phyloP scores from a whole-genome alignment of 179 eudicot genomes.

The Patellifolia procumbens region DNA sequence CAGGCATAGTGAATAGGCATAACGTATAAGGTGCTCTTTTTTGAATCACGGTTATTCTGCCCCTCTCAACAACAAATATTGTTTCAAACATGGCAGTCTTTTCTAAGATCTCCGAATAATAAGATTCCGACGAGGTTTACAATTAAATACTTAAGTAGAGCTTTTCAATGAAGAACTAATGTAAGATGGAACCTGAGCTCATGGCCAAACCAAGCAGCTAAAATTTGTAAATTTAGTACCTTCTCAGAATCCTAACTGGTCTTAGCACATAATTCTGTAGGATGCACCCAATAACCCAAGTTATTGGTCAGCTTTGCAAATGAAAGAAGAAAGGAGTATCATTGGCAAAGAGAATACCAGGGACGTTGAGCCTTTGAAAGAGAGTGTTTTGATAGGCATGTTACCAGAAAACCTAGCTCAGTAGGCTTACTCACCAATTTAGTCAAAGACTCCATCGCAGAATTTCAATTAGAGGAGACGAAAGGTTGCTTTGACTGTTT shows the following conservation, averaged over 20 bases:
- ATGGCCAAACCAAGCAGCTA: not conserved
- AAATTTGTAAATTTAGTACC: not conserved
- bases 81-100: no score
- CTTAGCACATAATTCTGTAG: not conserved
- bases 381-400: not conserved
- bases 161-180: not conserved
- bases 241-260: not conserved
- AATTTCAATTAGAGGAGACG: not conserved
- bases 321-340: no score
- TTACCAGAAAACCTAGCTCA: not conserved
- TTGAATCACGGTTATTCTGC: no score
- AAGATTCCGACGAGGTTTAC: not conserved
- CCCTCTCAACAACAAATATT: no score
- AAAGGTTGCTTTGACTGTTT: not conserved
- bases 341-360: no score
- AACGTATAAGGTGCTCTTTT: no score
- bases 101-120: not conserved
- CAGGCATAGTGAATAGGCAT: no score
- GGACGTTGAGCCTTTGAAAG: not conserved
- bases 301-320: not conserved
- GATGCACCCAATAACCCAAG: not conserved
- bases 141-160: not conserved
- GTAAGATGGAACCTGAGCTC: not conserved
- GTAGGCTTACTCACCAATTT: not conserved
- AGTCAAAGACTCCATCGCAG: not conserved